A percentile compares a stretch with the other conserved stretches of the same genome.
phyloP scores from a whole-genome alignment of 1,284 basidiomycete genomes.

The Thecaphora frezii region DNA sequence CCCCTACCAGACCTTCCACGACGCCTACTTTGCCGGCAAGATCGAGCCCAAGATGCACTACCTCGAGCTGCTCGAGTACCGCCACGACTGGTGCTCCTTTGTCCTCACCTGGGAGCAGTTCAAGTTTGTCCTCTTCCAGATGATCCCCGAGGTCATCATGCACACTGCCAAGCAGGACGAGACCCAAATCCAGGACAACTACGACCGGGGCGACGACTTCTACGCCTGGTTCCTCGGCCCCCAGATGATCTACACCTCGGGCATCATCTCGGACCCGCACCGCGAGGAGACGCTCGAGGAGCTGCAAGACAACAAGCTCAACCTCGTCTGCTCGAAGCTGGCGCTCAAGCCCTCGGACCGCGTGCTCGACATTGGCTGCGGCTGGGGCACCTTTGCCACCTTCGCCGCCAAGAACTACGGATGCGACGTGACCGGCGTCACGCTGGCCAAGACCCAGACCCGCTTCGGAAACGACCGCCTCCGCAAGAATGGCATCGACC shows the following conservation, averaged over 20 bases:
- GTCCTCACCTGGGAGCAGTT: conserved; percentile 79
- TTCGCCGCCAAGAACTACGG: conserved; percentile 97
- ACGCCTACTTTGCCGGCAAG: conserved; percentile 95
- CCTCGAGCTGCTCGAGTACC: conserved; percentile 86
- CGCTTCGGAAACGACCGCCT: conserved; percentile 89
- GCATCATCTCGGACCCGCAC: conserved; percentile 77
- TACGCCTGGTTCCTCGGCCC: conserved; percentile 83
- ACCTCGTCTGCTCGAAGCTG: conserved; percentile 91
- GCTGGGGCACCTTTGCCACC: conserved; percentile 93
- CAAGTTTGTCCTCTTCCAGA: conserved; percentile 85
- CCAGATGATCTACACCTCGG: conserved; percentile 96
- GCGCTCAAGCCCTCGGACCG: conserved; percentile 79
- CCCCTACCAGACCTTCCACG: conserved; percentile 95
- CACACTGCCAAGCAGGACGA: conserved; percentile 90
- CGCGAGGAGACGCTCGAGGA: conserved; percentile 85
- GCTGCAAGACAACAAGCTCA: conserved; percentile 97
- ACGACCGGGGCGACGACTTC: conserved; percentile 72
- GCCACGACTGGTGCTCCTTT: conserved; percentile 94
- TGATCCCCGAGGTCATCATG: conserved; percentile 88
- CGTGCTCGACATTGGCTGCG: conserved; percentile 91
- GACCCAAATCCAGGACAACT: conserved; percentile 93
- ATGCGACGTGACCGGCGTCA: conserved; percentile 92
- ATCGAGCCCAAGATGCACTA: conserved; percentile 95
- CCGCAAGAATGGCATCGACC: conserved; percentile 72
- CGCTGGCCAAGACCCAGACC: conserved; percentile 85